Percentiles rank a stretch among this genome's conserved stretches.
Evolutionary conservation across 768 basidiomycete genomes (phyloP).

Genomic region (Boletus eberwhitei): DNA sequence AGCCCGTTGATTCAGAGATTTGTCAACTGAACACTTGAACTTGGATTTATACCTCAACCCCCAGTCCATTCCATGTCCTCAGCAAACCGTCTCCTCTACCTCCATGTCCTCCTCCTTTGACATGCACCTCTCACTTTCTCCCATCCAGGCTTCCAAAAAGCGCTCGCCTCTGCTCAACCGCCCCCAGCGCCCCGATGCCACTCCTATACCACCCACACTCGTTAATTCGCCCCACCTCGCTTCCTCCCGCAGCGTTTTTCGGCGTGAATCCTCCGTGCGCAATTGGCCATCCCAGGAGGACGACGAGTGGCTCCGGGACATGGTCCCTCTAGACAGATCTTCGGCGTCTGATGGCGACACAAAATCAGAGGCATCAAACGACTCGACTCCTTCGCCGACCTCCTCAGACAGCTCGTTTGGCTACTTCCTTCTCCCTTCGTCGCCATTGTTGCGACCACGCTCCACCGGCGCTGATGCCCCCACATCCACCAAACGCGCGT

Average conservation of each 20-base stretch:
- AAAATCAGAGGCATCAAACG: constrained; percentile 14
- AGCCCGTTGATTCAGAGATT: constrained; percentile 23
- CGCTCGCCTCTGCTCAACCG: constrained; percentile 20
- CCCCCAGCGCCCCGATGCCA: constrained; percentile 29
- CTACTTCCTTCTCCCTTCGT: constrained; percentile 11
- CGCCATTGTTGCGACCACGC: constrained; percentile 23
- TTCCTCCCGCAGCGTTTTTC: constrained; percentile 49
- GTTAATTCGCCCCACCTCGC: constrained; percentile 52
- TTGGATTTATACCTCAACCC: constrained; percentile 17
- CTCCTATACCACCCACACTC: constrained; percentile 60
- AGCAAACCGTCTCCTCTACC: background rate
- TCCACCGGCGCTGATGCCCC: constrained; percentile 16
- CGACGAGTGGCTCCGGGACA: constrained; percentile 64
- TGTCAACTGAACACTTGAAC: constrained; percentile 19
- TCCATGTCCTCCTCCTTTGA: constrained; percentile 15
- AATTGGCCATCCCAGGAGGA: constrained; percentile 47
- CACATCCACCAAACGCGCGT: constrained; percentile 11
- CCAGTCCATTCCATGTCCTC: constrained; percentile 1
- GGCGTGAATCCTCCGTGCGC: constrained; percentile 32
- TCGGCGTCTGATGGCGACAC: constrained; percentile 9
- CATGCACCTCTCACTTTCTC: constrained; percentile 13
- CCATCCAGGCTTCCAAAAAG: constrained; percentile 2
- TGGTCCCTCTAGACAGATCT: constrained; percentile 40
- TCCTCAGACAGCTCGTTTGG: constrained; percentile 20
- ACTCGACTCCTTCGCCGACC: constrained; percentile 17